Conservation (phyloP, 257 asterid genomes). For the Gentiana macrophylla region DNA sequence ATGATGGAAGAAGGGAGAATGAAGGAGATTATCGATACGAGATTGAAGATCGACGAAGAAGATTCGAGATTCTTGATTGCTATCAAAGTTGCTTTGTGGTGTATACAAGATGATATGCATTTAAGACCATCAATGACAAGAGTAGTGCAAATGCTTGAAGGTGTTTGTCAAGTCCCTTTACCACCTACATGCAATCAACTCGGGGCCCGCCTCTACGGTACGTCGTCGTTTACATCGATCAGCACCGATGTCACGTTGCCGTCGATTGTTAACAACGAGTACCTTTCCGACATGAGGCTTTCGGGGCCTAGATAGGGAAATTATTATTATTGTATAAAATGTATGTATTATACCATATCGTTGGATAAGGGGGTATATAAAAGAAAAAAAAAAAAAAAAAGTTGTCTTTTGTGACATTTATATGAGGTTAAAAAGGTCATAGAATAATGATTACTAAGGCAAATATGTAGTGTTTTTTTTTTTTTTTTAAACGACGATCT, state of each 20-base stretch:
- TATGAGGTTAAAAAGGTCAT: too few species aligned
- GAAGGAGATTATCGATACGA: conserved; percentile 52
- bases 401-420: too few species aligned
- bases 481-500: too few species aligned
- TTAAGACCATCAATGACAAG: conserved; percentile 80
- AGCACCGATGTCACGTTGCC: conserved; percentile 80
- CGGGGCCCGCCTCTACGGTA: conserved; percentile 56
- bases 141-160: conserved; percentile 96
- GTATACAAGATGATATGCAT: conserved; percentile 87
- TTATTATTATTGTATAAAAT: too few species aligned
- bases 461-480: too few species aligned
- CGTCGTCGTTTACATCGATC: conserved; percentile 33
- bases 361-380: too few species aligned
- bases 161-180: conserved; percentile 53
- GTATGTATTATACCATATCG: too few species aligned
- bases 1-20: conserved; percentile 90
- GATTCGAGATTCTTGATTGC: conserved; percentile 59
- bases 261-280: conserved; percentile 63
- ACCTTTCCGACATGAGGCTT: conserved; percentile 74
- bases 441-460: too few species aligned
- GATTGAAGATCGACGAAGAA: conserved; percentile 37
- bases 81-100: conserved; percentile 86
- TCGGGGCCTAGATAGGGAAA: conserved; percentile 77
- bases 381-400: too few species aligned
- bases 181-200: conserved; percentile 64